Conservation (phyloP, 2,329 filamentous ascomycete genomes). For the Teratosphaeria pseudoeucalypti region DNA sequence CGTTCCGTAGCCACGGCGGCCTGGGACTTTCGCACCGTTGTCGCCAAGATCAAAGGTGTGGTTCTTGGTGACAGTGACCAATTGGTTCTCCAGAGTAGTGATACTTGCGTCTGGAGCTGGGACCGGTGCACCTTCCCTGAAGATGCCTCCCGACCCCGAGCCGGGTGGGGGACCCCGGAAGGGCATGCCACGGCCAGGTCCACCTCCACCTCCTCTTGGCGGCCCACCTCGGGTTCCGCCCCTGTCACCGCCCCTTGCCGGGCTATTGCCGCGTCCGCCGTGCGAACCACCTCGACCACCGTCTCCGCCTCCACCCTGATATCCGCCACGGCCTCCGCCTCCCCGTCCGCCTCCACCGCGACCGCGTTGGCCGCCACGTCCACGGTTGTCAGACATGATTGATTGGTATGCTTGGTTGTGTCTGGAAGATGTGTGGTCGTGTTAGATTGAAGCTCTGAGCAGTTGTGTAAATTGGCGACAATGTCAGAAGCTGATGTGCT, state of each 20-base stretch:
- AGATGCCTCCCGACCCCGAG: conserved; percentile 12
- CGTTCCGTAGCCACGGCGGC: conserved; percentile 29
- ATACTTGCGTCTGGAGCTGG: conserved; percentile 15
- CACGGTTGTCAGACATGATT: conserved; percentile 12
- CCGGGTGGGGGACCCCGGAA: conserved; percentile 15
- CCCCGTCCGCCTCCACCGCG: conserved; percentile 5
- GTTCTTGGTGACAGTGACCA: conserved; percentile 4
- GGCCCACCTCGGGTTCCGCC: conserved; percentile 18
- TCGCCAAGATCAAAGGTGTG: conserved; percentile 2
- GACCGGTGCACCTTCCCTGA: conserved; percentile 7
- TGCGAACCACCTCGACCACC: neutral
- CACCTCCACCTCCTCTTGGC: conserved; percentile 7
- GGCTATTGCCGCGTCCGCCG: conserved; percentile 1
- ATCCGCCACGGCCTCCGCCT: conserved; percentile 1
- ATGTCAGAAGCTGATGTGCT: neutral
- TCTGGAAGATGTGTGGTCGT: neutral
- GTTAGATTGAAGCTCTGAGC: neutral
- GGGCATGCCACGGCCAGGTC: conserved; percentile 12
- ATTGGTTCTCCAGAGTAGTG: conserved; percentile 7
- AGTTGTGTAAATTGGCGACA: neutral
- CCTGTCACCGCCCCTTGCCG: conserved; percentile 10
- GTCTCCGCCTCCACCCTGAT: neutral
- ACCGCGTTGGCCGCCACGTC: conserved; percentile 9
- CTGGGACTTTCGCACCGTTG: conserved; percentile 18
- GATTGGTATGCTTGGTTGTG: neutral